A percentile compares a stretch with the other conserved stretches of the same genome.
phyloP scores from a whole-genome alignment of 1,284 basidiomycete species.

The Cystobasidium pallidum region DNA sequence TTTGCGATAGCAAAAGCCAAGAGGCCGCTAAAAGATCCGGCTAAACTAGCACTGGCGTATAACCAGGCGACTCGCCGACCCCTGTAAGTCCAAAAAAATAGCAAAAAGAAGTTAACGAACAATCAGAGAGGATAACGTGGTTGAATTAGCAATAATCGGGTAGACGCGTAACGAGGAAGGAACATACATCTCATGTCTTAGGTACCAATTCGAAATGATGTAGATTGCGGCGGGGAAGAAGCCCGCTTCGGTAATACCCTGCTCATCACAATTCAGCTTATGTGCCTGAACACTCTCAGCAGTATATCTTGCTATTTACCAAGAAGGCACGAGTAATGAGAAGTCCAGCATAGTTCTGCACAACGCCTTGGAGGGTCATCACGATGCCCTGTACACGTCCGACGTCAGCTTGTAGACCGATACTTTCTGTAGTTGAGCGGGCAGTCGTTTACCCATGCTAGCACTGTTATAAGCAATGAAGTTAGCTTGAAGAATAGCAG shows the following conservation, averaged over 20 bases:
- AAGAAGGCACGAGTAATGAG: slow-evolving; percentile 66
- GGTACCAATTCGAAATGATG: slow-evolving; percentile 54
- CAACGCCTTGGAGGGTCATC: slow-evolving; percentile 62
- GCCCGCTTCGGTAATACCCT: slow-evolving; percentile 65
- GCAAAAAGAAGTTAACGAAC: not conserved
- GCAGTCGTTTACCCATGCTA: not conserved
- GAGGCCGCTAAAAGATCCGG: slow-evolving; percentile 58
- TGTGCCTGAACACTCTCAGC: not conserved
- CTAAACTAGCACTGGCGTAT: slow-evolving; percentile 46
- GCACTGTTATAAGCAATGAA: slow-evolving; percentile 2
- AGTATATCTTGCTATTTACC: slow-evolving; percentile 21
- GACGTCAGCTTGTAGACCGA: too few relatives aligned
- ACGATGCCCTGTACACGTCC: slow-evolving; percentile 57
- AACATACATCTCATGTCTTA: slow-evolving; percentile 5
- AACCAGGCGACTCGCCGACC: slow-evolving; percentile 11
- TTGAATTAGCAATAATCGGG: too few relatives aligned
- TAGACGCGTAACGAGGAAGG: not conserved
- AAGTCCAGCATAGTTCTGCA: slow-evolving; percentile 63
- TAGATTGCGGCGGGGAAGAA: slow-evolving; percentile 62
- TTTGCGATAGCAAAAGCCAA: slow-evolving; percentile 57
- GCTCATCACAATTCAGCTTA: not conserved
- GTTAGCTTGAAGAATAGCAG: not conserved
- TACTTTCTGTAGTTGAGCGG: too few relatives aligned
- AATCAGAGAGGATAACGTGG: too few relatives aligned
- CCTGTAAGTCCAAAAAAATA: not conserved